Evolutionary conservation across 1,284 basidiomycete species (phyloP), one percentile per base, ranked within the genome.

Genomic region (Trichosporon faecale): DNA sequence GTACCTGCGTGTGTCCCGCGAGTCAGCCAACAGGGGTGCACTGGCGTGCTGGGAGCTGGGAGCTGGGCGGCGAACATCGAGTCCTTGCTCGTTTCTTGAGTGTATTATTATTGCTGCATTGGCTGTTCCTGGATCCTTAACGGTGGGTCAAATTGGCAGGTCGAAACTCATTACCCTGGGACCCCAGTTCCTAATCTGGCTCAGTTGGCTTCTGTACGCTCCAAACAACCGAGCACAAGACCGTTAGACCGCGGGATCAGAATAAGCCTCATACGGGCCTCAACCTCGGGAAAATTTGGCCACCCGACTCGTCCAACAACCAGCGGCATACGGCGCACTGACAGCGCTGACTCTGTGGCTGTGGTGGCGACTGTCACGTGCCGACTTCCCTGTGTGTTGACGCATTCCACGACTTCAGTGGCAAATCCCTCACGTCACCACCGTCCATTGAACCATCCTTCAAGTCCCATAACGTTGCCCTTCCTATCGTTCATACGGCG

Each of bases 121-220:
- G 49, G 21, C 8, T 31, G 27, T 31, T 25, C 57, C 27, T 31
- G 57, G 9, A 7, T 6, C 5, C 27, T 14, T 9, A n/a, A 14
- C 12, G 27, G 9, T 27, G 16, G 31, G 31, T n/a, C 57, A 31
- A 31, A 61, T 61, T 61, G 57, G 57, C 57, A 61, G 57, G 57
- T 61, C 57, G 57, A 61, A 61, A 61, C 57, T 61, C 27, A 18
- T 33, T n/a, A 61, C 57, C 57, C 57, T 61, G 57, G 27, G 18
- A 3, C 2, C 16, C 23, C 25, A 12, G 23, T 27, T 31, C 31
- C 57, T 61, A 61, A 61, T 61, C 57, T 18, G 57, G 16, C n/a
- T n/a, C n/a, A n/a, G n/a, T n/a, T n/a, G n/a, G n/a, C 27, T 31
- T 18, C 29, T 14, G 3, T 5, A 3, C 5, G 16, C 11, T 18